Conservation (phyloP, 2,329 filamentous ascomycete genomes). For the Fusarium acutatum region DNA sequence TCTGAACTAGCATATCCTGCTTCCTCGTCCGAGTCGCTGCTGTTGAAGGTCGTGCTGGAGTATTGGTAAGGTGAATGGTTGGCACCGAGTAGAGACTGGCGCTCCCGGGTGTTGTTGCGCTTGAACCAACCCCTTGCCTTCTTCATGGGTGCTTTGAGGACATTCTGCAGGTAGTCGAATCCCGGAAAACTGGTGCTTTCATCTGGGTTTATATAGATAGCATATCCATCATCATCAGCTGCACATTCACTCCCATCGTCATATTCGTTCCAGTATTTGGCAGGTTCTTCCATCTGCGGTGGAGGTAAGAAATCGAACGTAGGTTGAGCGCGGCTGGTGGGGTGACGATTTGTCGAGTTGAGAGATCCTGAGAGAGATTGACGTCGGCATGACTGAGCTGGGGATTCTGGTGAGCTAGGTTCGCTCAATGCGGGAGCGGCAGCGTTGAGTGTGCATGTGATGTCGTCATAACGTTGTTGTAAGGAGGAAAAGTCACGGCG, state of each 20-base stretch:
- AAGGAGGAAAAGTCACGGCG: slow-evolving; percentile 68
- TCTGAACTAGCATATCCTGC: slow-evolving; percentile 64
- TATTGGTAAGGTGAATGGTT: slow-evolving; percentile 41
- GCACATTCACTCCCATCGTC: slow-evolving; percentile 78
- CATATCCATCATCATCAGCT: slow-evolving; percentile 67
- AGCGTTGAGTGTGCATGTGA: slow-evolving; percentile 57
- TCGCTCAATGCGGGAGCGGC: slow-evolving; percentile 53
- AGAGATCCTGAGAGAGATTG: slow-evolving; percentile 19
- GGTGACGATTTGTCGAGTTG: not conserved
- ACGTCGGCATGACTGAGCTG: slow-evolving; percentile 21
- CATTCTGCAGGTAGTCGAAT: slow-evolving; percentile 64
- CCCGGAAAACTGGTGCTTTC: slow-evolving; percentile 69
- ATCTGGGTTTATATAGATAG: slow-evolving; percentile 79
- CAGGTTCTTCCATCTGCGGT: slow-evolving; percentile 40
- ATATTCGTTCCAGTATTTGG: slow-evolving; percentile 86
- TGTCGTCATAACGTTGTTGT: slow-evolving; percentile 59
- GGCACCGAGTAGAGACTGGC: slow-evolving; percentile 43
- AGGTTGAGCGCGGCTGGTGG: slow-evolving; percentile 40
- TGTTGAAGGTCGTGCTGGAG: slow-evolving; percentile 41
- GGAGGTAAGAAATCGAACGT: slow-evolving; percentile 46
- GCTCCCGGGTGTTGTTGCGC: slow-evolving; percentile 41
- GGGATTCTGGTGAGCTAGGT: slow-evolving; percentile 50
- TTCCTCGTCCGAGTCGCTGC: slow-evolving; percentile 53
- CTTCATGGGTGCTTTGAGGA: slow-evolving; percentile 59
- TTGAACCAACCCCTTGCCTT: slow-evolving; percentile 62